Conservation (phyloP, 2,329 filamentous ascomycete species). For the Fusarium marasasianum region DNA sequence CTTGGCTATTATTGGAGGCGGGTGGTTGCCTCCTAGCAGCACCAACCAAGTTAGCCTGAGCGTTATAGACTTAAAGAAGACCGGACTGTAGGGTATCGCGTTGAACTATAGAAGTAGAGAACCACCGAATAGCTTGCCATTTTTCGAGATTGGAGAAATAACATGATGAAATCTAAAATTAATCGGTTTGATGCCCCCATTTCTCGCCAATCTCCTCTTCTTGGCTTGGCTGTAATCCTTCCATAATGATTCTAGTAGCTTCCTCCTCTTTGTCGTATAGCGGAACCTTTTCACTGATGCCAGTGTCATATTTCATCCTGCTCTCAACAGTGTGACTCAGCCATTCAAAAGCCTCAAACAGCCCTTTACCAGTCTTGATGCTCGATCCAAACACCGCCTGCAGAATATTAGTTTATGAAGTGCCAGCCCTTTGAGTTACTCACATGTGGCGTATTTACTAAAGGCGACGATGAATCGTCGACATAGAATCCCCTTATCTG, state of each 20-base stretch:
- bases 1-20: constrained; percentile 55
- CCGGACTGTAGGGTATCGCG: neutral
- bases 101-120: neutral
- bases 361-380: neutral
- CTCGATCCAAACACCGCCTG: neutral
- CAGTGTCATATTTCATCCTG: neutral
- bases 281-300: neutral
- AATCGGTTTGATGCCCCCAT: too few species aligned
- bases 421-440: neutral
- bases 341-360: neutral
- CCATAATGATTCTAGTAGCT: neutral
- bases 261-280: neutral
- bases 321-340: neutral
- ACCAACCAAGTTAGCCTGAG: constrained; percentile 55
- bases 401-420: neutral
- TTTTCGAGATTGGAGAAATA: too few species aligned
- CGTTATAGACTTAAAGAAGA: constrained; percentile 41
- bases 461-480: neutral
- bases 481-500: neutral
- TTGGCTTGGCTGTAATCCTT: accelerated
- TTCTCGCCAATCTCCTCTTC: neutral
- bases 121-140: too few species aligned
- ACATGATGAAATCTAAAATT: neutral
- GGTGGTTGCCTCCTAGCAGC: constrained; percentile 56
- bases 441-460: neutral